Conservation (phyloP, 768 basidiomycete species). For the Lentinula sp. region DNA sequence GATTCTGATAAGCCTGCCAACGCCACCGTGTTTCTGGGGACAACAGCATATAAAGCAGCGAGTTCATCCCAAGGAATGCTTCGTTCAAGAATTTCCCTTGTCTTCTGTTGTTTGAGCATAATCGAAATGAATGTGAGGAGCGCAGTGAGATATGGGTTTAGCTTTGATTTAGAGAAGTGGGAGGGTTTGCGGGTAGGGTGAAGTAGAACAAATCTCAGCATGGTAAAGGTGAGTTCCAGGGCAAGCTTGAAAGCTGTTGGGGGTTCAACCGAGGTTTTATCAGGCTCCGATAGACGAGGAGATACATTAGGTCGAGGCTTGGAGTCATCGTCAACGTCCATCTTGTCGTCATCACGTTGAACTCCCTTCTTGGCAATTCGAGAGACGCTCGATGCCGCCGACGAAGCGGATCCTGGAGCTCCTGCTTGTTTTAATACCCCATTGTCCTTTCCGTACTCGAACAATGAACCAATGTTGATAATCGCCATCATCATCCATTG, state of each 20-base stretch:
- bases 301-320: constrained; percentile 18
- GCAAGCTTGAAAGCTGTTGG: constrained; percentile 70
- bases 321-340: constrained; percentile 12
- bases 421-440: constrained; percentile 66
- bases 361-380: constrained; percentile 1
- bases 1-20: constrained; percentile 32
- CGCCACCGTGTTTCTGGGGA: constrained; percentile 49
- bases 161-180: constrained; percentile 42
- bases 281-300: constrained; percentile 21
- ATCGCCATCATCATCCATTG: constrained; percentile 98
- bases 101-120: constrained; percentile 56
- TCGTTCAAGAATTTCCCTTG: constrained; percentile 62
- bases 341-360: constrained; percentile 12
- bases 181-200: constrained; percentile 56
- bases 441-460: constrained; percentile 81
- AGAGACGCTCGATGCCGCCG: not conserved
- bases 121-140: constrained; percentile 87
- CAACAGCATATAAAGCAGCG: constrained; percentile 45
- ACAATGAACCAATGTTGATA: constrained; percentile 71
- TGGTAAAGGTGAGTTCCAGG: constrained; percentile 69
- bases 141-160: constrained; percentile 86
- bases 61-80: constrained; percentile 82
- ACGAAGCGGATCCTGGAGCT: constrained; percentile 16
- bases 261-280: constrained; percentile 31
- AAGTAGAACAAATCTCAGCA: constrained; percentile 67